Conservation (phyloP, 768 basidiomycete genomes). For the Amanita inopinata region DNA sequence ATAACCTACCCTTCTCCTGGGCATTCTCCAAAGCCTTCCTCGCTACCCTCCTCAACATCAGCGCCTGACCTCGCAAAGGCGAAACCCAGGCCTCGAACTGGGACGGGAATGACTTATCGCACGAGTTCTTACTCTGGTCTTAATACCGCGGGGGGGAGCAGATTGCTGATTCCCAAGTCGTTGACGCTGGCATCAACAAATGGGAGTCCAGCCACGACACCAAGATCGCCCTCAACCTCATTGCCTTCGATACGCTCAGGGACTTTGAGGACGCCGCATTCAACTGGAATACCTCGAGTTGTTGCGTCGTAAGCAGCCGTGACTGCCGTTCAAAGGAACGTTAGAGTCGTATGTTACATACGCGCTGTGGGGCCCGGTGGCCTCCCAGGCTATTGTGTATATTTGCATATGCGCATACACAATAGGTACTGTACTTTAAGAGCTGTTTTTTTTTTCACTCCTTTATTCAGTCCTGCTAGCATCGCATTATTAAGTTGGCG, state of each 20-base stretch:
- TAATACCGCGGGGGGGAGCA: background rate
- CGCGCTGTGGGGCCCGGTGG: background rate
- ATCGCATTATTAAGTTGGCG: background rate
- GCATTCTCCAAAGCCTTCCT: conserved; percentile 6
- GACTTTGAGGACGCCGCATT: background rate
- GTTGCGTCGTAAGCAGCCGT: conserved; percentile 1
- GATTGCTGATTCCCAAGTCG: conserved; percentile 5
- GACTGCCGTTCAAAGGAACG: background rate
- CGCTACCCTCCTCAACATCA: conserved; percentile 6
- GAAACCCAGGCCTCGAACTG: conserved; percentile 47
- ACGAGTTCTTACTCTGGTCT: conserved; percentile 20
- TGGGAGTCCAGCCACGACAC: background rate
- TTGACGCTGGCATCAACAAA: background rate
- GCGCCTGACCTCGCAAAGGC: conserved; percentile 8
- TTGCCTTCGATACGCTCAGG: background rate
- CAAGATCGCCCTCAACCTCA: conserved; percentile 2
- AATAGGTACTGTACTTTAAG: conserved; percentile 1
- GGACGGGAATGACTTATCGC: conserved; percentile 63
- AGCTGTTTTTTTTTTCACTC: background rate
- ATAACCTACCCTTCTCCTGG: conserved; percentile 7
- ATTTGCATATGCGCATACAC: background rate
- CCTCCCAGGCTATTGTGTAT: background rate
- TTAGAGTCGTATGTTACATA: background rate
- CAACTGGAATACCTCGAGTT: conserved; percentile 1
- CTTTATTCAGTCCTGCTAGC: background rate